Evolutionary conservation across 129 eudicot species (phyloP), one percentile per base, ranked within the genome.

Genomic region (Deinandra increscens): DNA sequence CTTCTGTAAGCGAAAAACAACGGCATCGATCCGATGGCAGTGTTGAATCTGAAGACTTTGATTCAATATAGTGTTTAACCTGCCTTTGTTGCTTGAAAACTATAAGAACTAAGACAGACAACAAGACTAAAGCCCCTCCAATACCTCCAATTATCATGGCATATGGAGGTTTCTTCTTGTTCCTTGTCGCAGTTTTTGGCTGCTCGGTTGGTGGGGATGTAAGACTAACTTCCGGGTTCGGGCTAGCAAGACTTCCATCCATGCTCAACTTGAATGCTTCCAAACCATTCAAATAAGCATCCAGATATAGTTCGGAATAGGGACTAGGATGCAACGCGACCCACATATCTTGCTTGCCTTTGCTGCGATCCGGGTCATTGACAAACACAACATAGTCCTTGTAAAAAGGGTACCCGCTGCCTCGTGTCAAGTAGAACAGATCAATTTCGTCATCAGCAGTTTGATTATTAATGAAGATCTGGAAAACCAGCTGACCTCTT

Each of bases 11-110:
- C 42, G 77, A 68, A 71, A 86, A 83, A 0, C 68, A 82, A 36
- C 84, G 72, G 33, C 90, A 81, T 1, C 80, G 67, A 65, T 82
- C 79, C 1, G 77, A 73, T n/a, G 87, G 85, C 7, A 79, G 75
- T 10, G 81, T 50, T 4, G 75, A 68, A 45, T 44, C n/a, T n/a
- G n/a, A n/a, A n/a, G n/a, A n/a, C n/a, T n/a, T n/a, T n/a, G n/a
- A n/a, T n/a, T n/a, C n/a, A n/a, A n/a, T 59, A 6, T 34, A 48
- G 51, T 62, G 50, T 76, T 72, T 81, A 51, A 53, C 75, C 10
- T 70, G 74, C 20, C 45, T 60, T 15, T 50, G 56, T 29, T 17
- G 73, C 73, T 48, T 29, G 50, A 64, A 49, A 68, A 81, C 53
- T 2, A 84, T 7, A 46, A 81, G 41, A 60, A 56, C 66, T 10